A percentile compares a stretch with the other conserved stretches of the same genome.
phyloP scores from a whole-genome alignment of 225 moss, liverwort and hornwort species.

The Pleurozium schreberi region DNA sequence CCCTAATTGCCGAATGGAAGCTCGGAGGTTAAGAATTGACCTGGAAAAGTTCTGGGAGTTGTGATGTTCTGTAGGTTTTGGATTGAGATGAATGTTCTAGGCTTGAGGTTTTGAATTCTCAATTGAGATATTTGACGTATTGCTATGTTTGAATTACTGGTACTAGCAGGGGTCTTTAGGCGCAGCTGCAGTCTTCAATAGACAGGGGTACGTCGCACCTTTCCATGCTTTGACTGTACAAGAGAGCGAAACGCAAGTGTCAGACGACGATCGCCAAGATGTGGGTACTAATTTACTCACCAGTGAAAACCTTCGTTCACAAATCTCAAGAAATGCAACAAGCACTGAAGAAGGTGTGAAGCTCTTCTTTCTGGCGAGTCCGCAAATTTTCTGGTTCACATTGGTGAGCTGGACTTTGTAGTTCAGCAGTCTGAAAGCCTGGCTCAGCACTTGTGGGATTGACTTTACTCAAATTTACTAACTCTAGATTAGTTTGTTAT shows the following conservation, averaged over 20 bases:
- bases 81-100: not conserved
- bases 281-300: not conserved
- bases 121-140: not conserved
- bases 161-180: constrained; percentile 1
- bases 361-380: not conserved
- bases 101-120: not conserved
- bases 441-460: not conserved
- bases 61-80: not conserved
- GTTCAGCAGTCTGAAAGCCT: not conserved
- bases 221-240: constrained; percentile 27
- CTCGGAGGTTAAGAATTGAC: not conserved
- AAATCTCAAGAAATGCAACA: not conserved
- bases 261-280: constrained; percentile 18
- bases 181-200: not conserved
- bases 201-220: not conserved
- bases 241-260: constrained; percentile 14
- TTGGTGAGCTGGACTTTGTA: not conserved
- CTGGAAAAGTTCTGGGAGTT: not conserved
- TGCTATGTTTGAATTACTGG: not conserved
- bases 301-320: not conserved
- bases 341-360: not conserved
- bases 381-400: not conserved
- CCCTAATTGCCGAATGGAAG: not conserved
- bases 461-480: not conserved
- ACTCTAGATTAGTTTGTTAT: not conserved